A percentile compares a stretch with the other conserved stretches of the same genome.
These are phyloP conservation scores for Angomonas ambiguus DNA, from an alignment of 208 protist genomes.

Conservation along the genomic window DNA sequence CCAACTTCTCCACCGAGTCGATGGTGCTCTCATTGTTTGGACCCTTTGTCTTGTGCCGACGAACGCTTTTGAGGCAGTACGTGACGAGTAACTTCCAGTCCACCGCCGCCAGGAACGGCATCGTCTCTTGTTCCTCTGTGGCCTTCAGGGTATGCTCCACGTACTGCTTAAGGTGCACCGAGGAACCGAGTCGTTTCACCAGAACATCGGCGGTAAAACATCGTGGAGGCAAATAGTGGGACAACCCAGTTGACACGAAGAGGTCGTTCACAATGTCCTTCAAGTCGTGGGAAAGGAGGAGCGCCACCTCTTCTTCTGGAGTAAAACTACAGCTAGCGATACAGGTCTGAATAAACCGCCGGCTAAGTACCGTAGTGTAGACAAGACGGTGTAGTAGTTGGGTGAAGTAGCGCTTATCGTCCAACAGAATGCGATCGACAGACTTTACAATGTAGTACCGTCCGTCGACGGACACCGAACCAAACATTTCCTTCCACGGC, in stretches of 20 bases:
- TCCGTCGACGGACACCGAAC: not conserved
- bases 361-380: not conserved
- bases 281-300: not conserved
- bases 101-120: not conserved
- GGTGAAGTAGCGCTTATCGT: too few species aligned
- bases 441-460: not conserved
- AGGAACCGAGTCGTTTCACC: not conserved
- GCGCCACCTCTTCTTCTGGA: not conserved
- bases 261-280: not conserved
- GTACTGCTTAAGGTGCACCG: not conserved
- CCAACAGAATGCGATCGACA: not conserved
- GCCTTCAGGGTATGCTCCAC: not conserved
- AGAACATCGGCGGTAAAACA: not conserved
- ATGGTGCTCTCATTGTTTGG: not conserved
- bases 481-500: not conserved
- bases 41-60: not conserved
- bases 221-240: not conserved
- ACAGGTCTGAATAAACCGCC: not conserved
- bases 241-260: not conserved
- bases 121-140: not conserved
- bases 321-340: not conserved
- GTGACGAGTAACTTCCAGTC: not conserved
- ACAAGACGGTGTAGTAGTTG: too few species aligned
- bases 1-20: not conserved
- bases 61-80: not conserved